phyloP scores from a whole-genome alignment of 371 early-diverging fungal species.

The Mucor piriformis region DNA sequence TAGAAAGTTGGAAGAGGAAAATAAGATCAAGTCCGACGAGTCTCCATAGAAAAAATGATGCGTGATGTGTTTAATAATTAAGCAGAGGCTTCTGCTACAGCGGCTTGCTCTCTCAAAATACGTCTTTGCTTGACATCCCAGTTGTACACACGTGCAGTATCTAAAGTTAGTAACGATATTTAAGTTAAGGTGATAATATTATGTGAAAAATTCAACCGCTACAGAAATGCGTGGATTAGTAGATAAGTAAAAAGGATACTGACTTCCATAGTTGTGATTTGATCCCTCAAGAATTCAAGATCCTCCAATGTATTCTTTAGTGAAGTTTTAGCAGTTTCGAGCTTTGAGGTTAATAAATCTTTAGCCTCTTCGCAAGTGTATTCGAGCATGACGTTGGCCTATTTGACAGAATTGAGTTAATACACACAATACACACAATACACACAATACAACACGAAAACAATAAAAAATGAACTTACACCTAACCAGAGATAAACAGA shows the following conservation, averaged over 20 bases:
- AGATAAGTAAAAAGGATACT: constrained; percentile 58
- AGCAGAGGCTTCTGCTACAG: constrained; percentile 17
- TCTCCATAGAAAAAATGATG: no score
- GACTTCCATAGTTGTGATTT: constrained; percentile 98
- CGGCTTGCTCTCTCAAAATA: constrained; percentile 44
- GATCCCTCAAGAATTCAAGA: constrained; percentile 91
- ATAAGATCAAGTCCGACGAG: no score
- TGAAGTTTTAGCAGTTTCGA: constrained; percentile 72
- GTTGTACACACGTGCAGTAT: constrained; percentile 96
- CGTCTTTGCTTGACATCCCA: constrained; percentile 94
- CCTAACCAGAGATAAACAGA: constrained; percentile 95
- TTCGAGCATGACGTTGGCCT: constrained; percentile 97
- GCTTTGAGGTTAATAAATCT: constrained; percentile 77
- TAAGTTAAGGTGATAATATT: constrained; percentile 13
- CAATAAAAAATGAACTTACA: constrained; percentile 68
- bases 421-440: neutral
- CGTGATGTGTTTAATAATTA: no score
- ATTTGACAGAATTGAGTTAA: neutral
- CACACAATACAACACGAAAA: neutral
- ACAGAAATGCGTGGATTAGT: neutral
- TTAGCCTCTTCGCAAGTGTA: constrained; percentile 91
- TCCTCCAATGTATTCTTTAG: constrained; percentile 83
- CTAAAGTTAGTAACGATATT: constrained; percentile 27
- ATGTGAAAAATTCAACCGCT: neutral
- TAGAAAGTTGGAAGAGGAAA: neutral